Evolutionary conservation across 139 green algal genomes (phyloP), one percentile per base, ranked within the genome.

Genomic region (Raphidocelis subcapitata): DNA sequence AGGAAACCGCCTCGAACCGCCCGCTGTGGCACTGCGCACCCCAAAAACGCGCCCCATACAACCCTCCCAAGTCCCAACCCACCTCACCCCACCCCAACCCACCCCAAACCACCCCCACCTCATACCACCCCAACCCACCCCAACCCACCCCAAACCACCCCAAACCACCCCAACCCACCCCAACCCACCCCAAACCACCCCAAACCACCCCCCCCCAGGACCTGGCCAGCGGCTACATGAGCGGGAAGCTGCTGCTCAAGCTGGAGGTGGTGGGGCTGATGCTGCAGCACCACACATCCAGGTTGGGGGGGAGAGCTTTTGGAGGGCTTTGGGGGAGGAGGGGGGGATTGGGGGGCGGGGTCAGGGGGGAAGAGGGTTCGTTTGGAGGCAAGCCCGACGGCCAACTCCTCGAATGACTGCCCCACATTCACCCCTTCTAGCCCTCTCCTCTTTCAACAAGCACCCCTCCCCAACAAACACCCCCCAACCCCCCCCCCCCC

Each of bases 171-270:
- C 59, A 18, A 16, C 59, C 21, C 29, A 12, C 59, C 59, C 29
- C 59, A 20, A 15, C 5, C 26, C 18, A 54, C 62, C 33, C 36
- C 21, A 52, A 55, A n/a, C 32, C 33, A 14, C 35, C 51, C 20
- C 14, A 26, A 24, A 10, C 31, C 10, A 3, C n/a, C 5, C 1
- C 47, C 15, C 57, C 37, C 35, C 84, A 96, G 87, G 95, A 99
- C 60, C 79, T 99, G 52, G 88, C 94, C 0, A 78, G 67, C 2
- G 94, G 95, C 26, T 99, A 97, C 89, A 98, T 98, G 93, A 95
- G 84, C 65, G 93, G 95, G 64, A 99, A 99, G 91, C 81, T 98
- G 74, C 83, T 99, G 61, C 77, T 97, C 31, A 98, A 97, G 81
- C 88, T 99, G 59, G 93, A 99, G 26, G 81, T 84, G 1, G 82